Evolutionary conservation across 257 asterid genomes (phyloP).

Genomic region (Cynanchum wilfordii): DNA sequence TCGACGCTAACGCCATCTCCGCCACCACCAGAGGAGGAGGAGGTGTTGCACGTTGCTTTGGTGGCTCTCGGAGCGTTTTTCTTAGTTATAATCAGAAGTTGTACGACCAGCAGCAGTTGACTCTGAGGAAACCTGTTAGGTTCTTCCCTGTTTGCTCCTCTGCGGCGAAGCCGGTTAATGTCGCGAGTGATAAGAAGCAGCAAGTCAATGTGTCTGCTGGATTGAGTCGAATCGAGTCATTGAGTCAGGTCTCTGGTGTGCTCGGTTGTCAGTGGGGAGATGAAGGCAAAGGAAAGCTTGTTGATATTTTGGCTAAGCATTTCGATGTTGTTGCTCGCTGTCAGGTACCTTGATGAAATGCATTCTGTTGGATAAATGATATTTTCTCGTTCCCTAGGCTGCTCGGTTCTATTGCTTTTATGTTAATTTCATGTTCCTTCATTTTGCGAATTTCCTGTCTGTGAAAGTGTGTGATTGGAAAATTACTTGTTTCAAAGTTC

Average conservation of each 20-base stretch:
- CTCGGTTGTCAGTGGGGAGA: conserved; percentile 99
- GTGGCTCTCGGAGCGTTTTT: conserved; percentile 19
- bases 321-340: conserved; percentile 96
- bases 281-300: conserved; percentile 97
- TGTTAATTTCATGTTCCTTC: not conserved
- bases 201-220: conserved; percentile 21
- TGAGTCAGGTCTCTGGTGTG: conserved; percentile 94
- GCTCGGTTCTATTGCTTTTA: not conserved
- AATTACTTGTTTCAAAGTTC: not conserved
- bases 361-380: not conserved
- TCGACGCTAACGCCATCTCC: conserved; percentile 12
- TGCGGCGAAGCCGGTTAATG: conserved; percentile 12
- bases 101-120: conserved; percentile 1
- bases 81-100: not conserved
- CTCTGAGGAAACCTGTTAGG: conserved; percentile 7
- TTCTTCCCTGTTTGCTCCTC: conserved; percentile 10
- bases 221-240: conserved; percentile 53
- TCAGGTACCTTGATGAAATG: conserved; percentile 45
- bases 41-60: conserved; percentile 14
- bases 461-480: not conserved
- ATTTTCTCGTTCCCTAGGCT: not conserved
- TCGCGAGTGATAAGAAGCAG: conserved; percentile 23
- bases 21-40: conserved; percentile 7
- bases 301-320: conserved; percentile 79
- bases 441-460: not conserved